These are phyloP conservation scores for Globisporangium emineosum DNA, from an alignment of 352 stramenopile species.

Conservation along the genomic window DNA sequence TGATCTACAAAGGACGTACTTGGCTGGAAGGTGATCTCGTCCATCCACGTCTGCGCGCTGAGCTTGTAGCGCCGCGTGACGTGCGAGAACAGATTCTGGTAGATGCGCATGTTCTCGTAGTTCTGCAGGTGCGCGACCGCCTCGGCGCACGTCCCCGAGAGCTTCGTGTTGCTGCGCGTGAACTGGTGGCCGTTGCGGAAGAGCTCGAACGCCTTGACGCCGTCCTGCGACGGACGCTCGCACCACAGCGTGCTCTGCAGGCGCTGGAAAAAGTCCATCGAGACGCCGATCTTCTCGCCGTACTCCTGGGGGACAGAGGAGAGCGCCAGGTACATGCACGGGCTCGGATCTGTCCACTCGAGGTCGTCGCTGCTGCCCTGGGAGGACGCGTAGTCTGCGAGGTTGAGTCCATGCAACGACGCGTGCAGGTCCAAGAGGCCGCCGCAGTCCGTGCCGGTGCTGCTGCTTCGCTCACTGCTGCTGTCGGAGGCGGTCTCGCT, in stretches of 20 bases:
- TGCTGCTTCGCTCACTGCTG: constrained; percentile 20
- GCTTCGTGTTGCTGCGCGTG: constrained; percentile 52
- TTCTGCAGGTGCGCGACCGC: constrained; percentile 38
- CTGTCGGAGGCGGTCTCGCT: constrained; percentile 18
- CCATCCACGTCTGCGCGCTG: constrained; percentile 49
- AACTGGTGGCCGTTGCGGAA: constrained; percentile 33
- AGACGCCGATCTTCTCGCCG: constrained; percentile 49
- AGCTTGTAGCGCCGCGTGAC: constrained; percentile 42
- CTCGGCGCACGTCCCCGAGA: constrained; percentile 34
- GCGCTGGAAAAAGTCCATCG: constrained; percentile 64
- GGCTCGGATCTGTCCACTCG: constrained; percentile 18
- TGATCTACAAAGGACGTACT: constrained; percentile 8
- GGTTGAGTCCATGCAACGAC: constrained; percentile 27
- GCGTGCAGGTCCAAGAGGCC: constrained; percentile 29
- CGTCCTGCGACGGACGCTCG: constrained; percentile 16
- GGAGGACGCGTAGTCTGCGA: constrained; percentile 21
- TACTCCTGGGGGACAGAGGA: constrained; percentile 37
- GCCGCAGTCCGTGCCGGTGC: constrained; percentile 1
- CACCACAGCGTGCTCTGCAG: constrained; percentile 57
- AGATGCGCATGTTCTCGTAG: constrained; percentile 52
- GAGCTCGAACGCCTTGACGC: constrained; percentile 40
- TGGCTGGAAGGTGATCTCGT: constrained; percentile 40
- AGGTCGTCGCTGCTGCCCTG: constrained; percentile 14
- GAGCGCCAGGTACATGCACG: constrained; percentile 38
- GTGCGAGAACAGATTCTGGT: constrained; percentile 43